Evolutionary conservation across 2,329 filamentous ascomycete genomes (phyloP).

Genomic region (Paracamarosporium sp.): DNA sequence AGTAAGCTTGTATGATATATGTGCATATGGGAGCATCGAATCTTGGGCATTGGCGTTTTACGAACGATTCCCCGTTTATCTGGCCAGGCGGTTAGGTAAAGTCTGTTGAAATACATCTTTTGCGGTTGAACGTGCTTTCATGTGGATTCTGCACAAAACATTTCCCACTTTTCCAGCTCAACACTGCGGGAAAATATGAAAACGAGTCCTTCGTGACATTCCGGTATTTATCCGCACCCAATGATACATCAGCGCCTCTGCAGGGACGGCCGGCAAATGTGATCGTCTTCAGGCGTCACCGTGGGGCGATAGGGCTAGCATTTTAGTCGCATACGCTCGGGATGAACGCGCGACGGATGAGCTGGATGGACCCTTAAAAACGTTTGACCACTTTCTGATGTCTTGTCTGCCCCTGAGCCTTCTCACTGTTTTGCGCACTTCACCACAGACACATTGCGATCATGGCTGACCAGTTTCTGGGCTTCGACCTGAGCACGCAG

Average conservation of each 20-base stretch:
- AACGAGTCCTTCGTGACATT: constrained; percentile 5
- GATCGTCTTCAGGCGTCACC: constrained; percentile 25
- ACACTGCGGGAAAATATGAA: constrained; percentile 2
- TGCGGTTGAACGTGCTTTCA: no score
- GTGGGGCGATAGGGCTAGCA: constrained; percentile 14
- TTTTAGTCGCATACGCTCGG: constrained; percentile 21
- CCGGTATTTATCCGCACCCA: constrained; percentile 35
- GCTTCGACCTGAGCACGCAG: constrained; percentile 96
- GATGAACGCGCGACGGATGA: constrained; percentile 12
- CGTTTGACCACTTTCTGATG: constrained; percentile 19
- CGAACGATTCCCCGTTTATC: constrained; percentile 22
- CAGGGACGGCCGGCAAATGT: constrained; percentile 43
- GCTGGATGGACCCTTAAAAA: constrained; percentile 24
- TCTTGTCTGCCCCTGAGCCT: constrained; percentile 6
- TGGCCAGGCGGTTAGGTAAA: constrained; percentile 3
- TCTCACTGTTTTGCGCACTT: neutral
- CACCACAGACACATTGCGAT: constrained; percentile 12
- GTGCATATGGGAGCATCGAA: constrained; percentile 20
- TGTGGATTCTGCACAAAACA: neutral
- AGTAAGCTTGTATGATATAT: constrained; percentile 28
- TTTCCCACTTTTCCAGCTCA: neutral
- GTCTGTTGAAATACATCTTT: constrained; percentile 12
- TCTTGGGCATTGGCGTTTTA: constrained; percentile 23
- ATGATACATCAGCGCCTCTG: constrained; percentile 22
- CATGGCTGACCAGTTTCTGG: constrained; percentile 72